Evolutionary conservation across 306 rosid species (phyloP), one percentile per base, ranked within the genome.

Genomic region (apple (Malus domestica)): DNA sequence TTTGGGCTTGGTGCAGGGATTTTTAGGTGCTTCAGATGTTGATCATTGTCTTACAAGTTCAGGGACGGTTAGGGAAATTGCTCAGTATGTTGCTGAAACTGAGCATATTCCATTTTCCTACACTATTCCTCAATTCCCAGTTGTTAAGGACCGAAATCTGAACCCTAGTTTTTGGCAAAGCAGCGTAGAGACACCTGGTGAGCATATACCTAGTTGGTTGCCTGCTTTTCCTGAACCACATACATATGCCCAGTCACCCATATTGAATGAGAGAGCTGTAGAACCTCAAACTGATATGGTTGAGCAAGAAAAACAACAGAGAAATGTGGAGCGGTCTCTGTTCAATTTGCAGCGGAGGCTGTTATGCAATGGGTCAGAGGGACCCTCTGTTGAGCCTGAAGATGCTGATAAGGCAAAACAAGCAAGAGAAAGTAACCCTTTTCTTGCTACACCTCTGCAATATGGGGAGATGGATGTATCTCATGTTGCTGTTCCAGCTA

Each of bases 171-270:
- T 88, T 80, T 77, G 29, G 55, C 96, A 87, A 83, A 82, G 15
- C 7, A 90, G 86, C 60, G 85, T 87, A 76, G 91, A 88, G 73
- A 85, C 97, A 80, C 89, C 89, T 0, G 85, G 76, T 30, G 91
- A 88, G 67, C 96, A 91, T 81, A 88, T 93, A 79, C 97, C 98
- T 55, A 67, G 87, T 55, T 91, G 98, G 98, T 83, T 93, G 88
- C 97, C 98, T n/a, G 83, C 84, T 25, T 86, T 91, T 62, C 97
- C 97, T 67, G 93, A 86, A 70, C 88, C 88, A 13, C 84, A 86
- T 65, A 70, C 87, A 40, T 82, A 78, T 80, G 57, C 79, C 51
- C 79, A 33, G 75, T 63, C 83, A 20, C 80, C 83, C 20, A 35
- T 58, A 3, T 40, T 68, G 70, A 68, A 80, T 75, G 91, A 81